A percentile compares a stretch with the other conserved stretches of the same genome.
Evolutionary conservation across 805 yeast genomes (phyloP).

Genomic region (Blastobotrys robertii): DNA sequence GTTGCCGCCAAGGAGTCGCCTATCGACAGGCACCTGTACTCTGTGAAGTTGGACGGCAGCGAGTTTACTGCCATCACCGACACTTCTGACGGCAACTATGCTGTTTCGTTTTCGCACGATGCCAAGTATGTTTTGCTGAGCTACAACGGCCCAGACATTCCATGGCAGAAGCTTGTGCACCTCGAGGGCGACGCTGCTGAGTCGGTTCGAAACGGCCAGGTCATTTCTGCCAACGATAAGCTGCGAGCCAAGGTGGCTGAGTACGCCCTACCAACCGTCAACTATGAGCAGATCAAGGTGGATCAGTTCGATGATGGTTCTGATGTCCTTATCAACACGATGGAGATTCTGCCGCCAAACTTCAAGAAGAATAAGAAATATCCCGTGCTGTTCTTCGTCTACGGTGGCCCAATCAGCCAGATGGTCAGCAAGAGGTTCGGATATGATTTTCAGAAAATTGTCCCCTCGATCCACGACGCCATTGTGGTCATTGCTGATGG

Average conservation of each 20-base stretch:
- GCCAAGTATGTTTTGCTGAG: conserved; percentile 58
- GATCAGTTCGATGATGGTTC: conserved; percentile 35
- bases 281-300: conserved; percentile 35
- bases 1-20: conserved; percentile 69
- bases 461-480: conserved; percentile 68
- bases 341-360: conserved; percentile 67
- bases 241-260: conserved; percentile 20
- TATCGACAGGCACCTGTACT: conserved; percentile 73
- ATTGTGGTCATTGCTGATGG: conserved; percentile 95
- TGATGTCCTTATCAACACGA: conserved; percentile 39
- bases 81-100: conserved; percentile 53
- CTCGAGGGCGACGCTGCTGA: conserved; percentile 32
- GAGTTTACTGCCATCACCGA: conserved; percentile 39
- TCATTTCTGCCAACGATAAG: conserved; percentile 22
- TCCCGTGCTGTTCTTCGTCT: conserved; percentile 82
- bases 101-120: conserved; percentile 71
- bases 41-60: conserved; percentile 46
- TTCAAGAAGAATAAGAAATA: conserved; percentile 55
- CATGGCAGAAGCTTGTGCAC: conserved; percentile 64
- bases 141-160: conserved; percentile 73
- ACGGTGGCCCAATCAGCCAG: conserved; percentile 96
- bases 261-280: conserved; percentile 49
- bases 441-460: conserved; percentile 60
- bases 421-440: conserved; percentile 54
- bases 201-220: conserved; percentile 22